Evolutionary conservation across 2,329 filamentous ascomycete genomes (phyloP).

Genomic region (Cercospora zeina): DNA sequence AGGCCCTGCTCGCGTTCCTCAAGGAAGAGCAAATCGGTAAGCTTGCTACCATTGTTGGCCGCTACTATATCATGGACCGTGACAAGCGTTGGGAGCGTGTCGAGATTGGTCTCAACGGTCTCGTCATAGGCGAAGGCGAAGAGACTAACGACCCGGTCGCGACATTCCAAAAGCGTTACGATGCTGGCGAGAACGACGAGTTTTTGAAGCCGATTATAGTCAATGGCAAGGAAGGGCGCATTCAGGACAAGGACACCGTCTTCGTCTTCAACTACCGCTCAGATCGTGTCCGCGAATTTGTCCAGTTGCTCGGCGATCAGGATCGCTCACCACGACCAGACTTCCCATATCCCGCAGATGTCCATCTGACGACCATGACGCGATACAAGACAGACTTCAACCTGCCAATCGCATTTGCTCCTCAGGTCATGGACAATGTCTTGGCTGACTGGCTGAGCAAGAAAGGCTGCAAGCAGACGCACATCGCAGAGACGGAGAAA

Average conservation of each 20-base stretch:
- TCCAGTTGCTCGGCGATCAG: slow-evolving; percentile 86
- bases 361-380: slow-evolving; percentile 90
- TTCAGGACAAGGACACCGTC: slow-evolving; percentile 89
- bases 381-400: slow-evolving; percentile 95
- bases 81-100: slow-evolving; percentile 99
- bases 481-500: slow-evolving; percentile 98
- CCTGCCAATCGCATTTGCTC: slow-evolving; percentile 88
- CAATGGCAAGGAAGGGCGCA: slow-evolving; percentile 78
- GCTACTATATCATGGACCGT: slow-evolving; percentile 99
- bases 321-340: slow-evolving; percentile 88
- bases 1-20: slow-evolving; percentile 75
- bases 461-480: slow-evolving; percentile 86
- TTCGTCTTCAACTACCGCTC: slow-evolving; percentile 99
- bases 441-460: slow-evolving; percentile 93
- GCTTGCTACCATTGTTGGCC: slow-evolving; percentile 87
- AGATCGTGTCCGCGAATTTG: slow-evolving; percentile 93
- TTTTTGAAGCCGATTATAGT: slow-evolving; percentile 98
- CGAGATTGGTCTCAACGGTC: slow-evolving; percentile 82
- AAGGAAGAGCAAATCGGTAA: slow-evolving; percentile 84
- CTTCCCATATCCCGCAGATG: slow-evolving; percentile 91
- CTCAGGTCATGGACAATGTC: slow-evolving; percentile 97
- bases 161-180: slow-evolving; percentile 84
- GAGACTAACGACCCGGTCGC: slow-evolving; percentile 79
- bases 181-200: slow-evolving; percentile 87
- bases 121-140: slow-evolving; percentile 85